These are phyloP conservation scores for Rubia balearica DNA, from an alignment of 305 asterid species.

Conservation along the genomic window DNA sequence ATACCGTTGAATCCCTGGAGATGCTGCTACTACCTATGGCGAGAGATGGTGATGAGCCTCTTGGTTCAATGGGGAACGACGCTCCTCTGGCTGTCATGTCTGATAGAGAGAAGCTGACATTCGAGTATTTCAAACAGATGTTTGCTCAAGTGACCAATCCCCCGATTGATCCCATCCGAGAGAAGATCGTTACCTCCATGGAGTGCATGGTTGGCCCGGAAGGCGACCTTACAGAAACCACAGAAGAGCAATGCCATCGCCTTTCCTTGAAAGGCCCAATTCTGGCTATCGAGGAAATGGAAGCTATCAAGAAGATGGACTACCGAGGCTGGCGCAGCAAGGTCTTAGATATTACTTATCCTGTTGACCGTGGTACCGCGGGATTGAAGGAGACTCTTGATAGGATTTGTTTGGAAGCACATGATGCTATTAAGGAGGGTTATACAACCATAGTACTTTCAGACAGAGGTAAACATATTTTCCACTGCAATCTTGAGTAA, in stretches of 20 bases:
- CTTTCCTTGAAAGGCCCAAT: conserved; percentile 91
- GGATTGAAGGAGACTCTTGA: conserved; percentile 93
- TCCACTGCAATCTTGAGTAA: not conserved
- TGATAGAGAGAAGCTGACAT: conserved; percentile 82
- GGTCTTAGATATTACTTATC: conserved; percentile 82
- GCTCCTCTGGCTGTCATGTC: conserved; percentile 99
- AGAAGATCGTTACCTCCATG: conserved; percentile 96
- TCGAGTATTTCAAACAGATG: conserved; percentile 97
- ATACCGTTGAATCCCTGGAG: conserved; percentile 86
- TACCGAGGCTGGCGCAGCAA: conserved; percentile 94
- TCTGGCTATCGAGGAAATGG: conserved; percentile 76
- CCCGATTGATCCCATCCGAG: conserved; percentile 95
- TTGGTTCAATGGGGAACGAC: conserved; percentile 99
- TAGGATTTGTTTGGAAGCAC: conserved; percentile 85
- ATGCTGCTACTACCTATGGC: conserved; percentile 98
- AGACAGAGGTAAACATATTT: conserved; percentile 64
- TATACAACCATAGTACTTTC: conserved; percentile 84
- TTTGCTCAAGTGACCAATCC: conserved; percentile 99
- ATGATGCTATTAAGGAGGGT: conserved; percentile 77
- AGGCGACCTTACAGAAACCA: conserved; percentile 97
- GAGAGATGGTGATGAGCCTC: conserved; percentile 92
- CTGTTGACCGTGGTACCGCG: conserved; percentile 60
- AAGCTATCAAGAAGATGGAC: conserved; percentile 84
- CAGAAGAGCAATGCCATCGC: conserved; percentile 95
- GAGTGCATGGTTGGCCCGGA: conserved; percentile 99